These are phyloP conservation scores for Plasmodium gonderi DNA, from an alignment of 169 alveolate genomes.

Conservation along the genomic window DNA sequence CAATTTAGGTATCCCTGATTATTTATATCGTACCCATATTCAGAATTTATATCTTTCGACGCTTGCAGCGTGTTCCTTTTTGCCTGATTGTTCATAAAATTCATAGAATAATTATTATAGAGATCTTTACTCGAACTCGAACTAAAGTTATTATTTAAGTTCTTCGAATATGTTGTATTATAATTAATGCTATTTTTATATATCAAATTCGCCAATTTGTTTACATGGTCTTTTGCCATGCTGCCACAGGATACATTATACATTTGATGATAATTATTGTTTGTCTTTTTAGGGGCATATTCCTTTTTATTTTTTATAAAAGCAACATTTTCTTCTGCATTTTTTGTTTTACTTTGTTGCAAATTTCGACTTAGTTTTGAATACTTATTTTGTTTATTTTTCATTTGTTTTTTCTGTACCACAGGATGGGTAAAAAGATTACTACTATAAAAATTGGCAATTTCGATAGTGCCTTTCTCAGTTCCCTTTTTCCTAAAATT, in stretches of 20 bases:
- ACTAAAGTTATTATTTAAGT: background rate
- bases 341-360: background rate
- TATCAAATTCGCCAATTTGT: background rate
- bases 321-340: background rate
- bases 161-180: background rate
- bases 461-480: background rate
- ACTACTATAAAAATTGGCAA: background rate
- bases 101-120: background rate
- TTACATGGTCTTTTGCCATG: background rate
- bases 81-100: background rate
- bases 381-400: background rate
- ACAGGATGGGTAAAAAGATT: background rate
- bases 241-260: background rate
- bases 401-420: background rate
- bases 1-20: conserved; percentile 27
- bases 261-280: background rate
- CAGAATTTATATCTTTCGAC: background rate
- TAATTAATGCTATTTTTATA: background rate
- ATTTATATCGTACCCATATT: conserved; percentile 17
- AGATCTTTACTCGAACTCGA: background rate
- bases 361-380: background rate
- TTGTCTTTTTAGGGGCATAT: background rate
- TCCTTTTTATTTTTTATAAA: background rate
- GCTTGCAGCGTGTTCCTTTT: conserved; percentile 14
- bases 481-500: background rate